phyloP scores from a whole-genome alignment of 768 basidiomycete species.

The Termitomyces sp. region DNA sequence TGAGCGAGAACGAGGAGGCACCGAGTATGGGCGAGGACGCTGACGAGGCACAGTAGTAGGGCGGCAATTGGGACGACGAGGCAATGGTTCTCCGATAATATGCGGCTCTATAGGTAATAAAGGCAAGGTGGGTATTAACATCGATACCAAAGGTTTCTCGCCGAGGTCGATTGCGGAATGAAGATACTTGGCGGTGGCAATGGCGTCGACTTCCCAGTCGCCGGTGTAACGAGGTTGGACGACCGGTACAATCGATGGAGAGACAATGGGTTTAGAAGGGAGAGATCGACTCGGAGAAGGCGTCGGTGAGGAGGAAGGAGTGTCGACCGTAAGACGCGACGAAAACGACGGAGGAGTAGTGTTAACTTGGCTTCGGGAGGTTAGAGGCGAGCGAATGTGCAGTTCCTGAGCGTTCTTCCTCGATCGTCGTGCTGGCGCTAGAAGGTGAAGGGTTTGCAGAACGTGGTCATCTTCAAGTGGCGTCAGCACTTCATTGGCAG shows the following conservation, averaged over 20 bases:
- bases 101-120: neutral
- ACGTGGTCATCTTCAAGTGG: neutral
- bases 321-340: neutral
- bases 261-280: neutral
- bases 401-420: neutral
- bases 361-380: neutral
- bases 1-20: neutral
- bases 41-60: slow-evolving; percentile 1
- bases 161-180: neutral
- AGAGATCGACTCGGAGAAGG: neutral
- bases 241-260: neutral
- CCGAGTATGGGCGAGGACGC: slow-evolving; percentile 2
- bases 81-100: neutral
- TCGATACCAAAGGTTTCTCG: neutral
- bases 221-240: slow-evolving; percentile 8
- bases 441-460: neutral
- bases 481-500: too few species aligned
- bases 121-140: neutral
- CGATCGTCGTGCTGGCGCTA: neutral
- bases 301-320: neutral
- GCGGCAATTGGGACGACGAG: neutral
- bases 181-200: neutral
- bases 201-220: slow-evolving; percentile 13
- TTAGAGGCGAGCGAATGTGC: neutral
- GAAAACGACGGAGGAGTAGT: neutral